Base-by-base conservation (phyloP, 1,139 yeast species). In the Candida sp. region DNA sequence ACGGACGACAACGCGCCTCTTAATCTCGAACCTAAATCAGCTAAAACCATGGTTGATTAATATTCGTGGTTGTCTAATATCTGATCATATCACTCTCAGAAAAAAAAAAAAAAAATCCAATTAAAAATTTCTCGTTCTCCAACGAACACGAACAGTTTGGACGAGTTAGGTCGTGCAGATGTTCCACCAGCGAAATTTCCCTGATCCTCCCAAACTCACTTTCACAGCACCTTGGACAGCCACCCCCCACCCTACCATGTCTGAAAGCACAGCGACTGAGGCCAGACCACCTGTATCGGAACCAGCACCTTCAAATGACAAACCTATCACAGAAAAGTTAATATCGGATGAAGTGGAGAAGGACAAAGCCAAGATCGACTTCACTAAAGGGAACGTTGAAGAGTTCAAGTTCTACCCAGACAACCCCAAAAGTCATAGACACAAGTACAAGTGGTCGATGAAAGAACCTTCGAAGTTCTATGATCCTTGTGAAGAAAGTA, bases 401-500 rank as follows among this genome's bases (percentile, higher is more conserved):
- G 77, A 84, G 34, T 80, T 73, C 66, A 85, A 85, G 63, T 90
- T 85, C 64, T 92, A 90, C 61, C 98, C 98, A 0, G 98, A 92
- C 59, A 84, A 85, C 49, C 93, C 93, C 4, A 80, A 85, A 12
- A 80, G 80, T 53, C 80, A 83, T 54, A 70, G 81, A 31, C 90
- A 85, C 63, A 83, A 84, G 60, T 81, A 83, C 56, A 73, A 80
- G 51, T 86, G 86, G 75, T 68, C 80, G 4, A 71, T 77, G 66
- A 92, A 93, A 62, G 92, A 83, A 42, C 89, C 96, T 2, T 86
- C 96, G 5, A 85, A 88, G 66, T 94, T 80, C 67, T 93, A 88
- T 63, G 98, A 94, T 64, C 98, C 99, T 0, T 94, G 99, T 68
- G 89, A 87, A 51, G 93, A 91, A 63, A 88, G 96, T 42, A 80